Conservation (phyloP, 768 basidiomycete genomes). For the Hypholoma sublateritium region DNA sequence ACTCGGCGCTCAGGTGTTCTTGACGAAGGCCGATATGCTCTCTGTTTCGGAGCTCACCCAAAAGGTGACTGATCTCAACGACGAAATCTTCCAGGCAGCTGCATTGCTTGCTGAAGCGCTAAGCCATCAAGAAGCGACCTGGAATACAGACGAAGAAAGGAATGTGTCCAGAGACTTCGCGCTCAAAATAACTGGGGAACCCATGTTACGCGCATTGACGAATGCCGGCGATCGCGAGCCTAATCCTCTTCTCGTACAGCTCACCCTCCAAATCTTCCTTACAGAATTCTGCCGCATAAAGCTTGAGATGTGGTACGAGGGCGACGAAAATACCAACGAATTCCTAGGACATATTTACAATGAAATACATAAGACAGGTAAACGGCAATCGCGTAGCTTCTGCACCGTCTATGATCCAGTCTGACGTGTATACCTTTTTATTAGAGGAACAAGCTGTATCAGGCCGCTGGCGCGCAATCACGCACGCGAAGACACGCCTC, state of each 20-base stretch:
- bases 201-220: slow-evolving; percentile 6
- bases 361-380: slow-evolving; percentile 18
- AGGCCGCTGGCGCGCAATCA: slow-evolving; percentile 23
- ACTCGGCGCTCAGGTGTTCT: slow-evolving; percentile 18
- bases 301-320: slow-evolving; percentile 13
- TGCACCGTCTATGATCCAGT: neutral
- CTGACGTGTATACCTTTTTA: neutral
- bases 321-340: neutral
- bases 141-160: slow-evolving; percentile 6
- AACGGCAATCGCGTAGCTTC: too few species aligned
- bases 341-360: slow-evolving; percentile 10
- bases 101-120: slow-evolving; percentile 32
- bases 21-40: slow-evolving; percentile 18
- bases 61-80: slow-evolving; percentile 18
- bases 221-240: neutral
- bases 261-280: neutral
- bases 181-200: slow-evolving; percentile 8
- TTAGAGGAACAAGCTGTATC: slow-evolving; percentile 24
- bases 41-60: slow-evolving; percentile 17
- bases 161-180: neutral
- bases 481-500: slow-evolving; percentile 16
- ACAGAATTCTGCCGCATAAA: neutral
- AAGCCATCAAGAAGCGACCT: slow-evolving; percentile 17
- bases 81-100: slow-evolving; percentile 19
- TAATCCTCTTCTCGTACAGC: neutral